Evolutionary conservation across 495 filamentous ascomycete species (phyloP).

Genomic region (Podospora conica): DNA sequence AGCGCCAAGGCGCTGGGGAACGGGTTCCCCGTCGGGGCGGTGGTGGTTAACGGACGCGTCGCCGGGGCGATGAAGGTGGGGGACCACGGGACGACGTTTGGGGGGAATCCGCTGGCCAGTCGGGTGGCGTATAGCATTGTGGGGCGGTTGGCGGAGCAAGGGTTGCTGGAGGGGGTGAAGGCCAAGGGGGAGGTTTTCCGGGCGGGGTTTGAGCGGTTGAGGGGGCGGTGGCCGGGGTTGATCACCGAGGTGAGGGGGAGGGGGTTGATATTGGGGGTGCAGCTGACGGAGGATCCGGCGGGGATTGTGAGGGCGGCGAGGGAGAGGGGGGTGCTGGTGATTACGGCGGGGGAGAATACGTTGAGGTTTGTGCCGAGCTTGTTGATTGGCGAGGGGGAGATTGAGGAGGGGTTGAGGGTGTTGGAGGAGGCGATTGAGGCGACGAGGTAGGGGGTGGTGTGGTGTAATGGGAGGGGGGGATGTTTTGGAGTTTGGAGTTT

Average conservation of each 20-base stretch:
- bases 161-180: constrained; percentile 58
- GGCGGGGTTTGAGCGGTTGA: constrained; percentile 56
- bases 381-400: constrained; percentile 68
- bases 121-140: constrained; percentile 81
- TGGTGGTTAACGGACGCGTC: constrained; percentile 72
- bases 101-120: constrained; percentile 86
- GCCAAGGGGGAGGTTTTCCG: constrained; percentile 60
- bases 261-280: constrained; percentile 79
- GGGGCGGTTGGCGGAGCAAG: constrained; percentile 57
- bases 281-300: constrained; percentile 64
- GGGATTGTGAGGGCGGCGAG: constrained; percentile 74
- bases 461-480: too few relatives aligned
- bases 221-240: constrained; percentile 60
- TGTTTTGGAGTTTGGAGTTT: not conserved
- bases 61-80: constrained; percentile 80
- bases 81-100: constrained; percentile 96
- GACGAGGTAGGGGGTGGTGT: constrained; percentile 13
- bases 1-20: constrained; percentile 95
- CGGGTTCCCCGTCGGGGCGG: constrained; percentile 90
- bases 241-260: constrained; percentile 74
- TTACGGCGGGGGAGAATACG: constrained; percentile 86
- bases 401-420: constrained; percentile 66
- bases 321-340: constrained; percentile 82
- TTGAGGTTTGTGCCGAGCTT: constrained; percentile 81
- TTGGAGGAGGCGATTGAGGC: constrained; percentile 66